Evolutionary conservation across 106 monocot genomes (phyloP).

Genomic region (Dioscorea zingiberensis): DNA sequence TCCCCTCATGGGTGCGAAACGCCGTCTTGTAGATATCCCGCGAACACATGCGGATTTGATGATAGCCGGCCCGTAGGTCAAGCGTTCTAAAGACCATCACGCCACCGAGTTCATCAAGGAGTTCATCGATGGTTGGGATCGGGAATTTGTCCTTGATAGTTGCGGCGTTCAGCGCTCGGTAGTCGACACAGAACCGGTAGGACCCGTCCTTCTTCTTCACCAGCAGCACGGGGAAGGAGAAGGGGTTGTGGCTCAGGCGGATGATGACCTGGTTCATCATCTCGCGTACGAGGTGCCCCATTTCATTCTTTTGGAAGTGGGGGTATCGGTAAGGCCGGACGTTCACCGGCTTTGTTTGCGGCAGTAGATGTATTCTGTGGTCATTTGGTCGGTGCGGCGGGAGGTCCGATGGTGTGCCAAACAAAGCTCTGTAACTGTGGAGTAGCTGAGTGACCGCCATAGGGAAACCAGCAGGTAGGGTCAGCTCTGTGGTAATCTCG

Average conservation of each 20-base stretch:
- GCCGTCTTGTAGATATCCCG: background rate
- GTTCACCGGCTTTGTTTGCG: background rate
- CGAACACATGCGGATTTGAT: no score
- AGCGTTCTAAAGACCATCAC: background rate
- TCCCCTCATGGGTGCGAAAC: background rate
- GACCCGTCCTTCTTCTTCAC: background rate
- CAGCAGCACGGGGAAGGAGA: background rate
- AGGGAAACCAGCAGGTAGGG: no score
- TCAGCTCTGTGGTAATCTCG: no score
- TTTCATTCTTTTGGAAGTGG: background rate
- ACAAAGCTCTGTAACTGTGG: no score
- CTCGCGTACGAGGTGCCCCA: background rate
- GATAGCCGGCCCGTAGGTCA: no score
- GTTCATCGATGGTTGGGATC: background rate
- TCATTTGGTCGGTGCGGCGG: background rate
- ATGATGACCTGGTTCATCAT: background rate
- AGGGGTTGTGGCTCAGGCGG: background rate
- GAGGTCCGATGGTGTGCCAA: background rate
- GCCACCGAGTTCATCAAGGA: background rate
- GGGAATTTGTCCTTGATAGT: background rate
- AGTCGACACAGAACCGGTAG: background rate
- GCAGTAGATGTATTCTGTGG: background rate
- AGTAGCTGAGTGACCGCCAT: no score
- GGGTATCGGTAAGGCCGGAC: constrained; percentile 2
- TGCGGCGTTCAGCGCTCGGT: background rate